These are phyloP conservation scores for Zygosaccharomyces pseudobailii DNA, from an alignment of 1,139 yeast genomes.

Conservation along the genomic window DNA sequence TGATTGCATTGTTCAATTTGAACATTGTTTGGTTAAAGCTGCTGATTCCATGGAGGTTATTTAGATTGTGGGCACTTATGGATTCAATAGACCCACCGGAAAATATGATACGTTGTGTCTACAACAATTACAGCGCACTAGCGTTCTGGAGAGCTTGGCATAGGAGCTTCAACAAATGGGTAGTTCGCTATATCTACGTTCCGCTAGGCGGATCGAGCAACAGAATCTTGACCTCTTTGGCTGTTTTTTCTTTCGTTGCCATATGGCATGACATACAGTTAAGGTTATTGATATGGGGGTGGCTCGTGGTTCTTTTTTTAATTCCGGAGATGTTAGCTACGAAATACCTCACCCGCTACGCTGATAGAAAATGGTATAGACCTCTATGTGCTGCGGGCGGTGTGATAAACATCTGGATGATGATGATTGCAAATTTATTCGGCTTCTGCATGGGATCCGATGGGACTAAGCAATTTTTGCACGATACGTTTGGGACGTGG, in stretches of 20 bases:
- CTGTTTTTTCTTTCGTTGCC: slow-evolving; percentile 96
- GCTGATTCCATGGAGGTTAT: slow-evolving; percentile 92
- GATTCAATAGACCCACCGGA: slow-evolving; percentile 97
- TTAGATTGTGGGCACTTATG: slow-evolving; percentile 83
- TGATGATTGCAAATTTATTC: slow-evolving; percentile 94
- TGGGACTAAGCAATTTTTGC: slow-evolving; percentile 64
- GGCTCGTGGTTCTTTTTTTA: slow-evolving; percentile 83
- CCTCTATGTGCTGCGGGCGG: slow-evolving; percentile 84
- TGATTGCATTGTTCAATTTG: slow-evolving; percentile 88
- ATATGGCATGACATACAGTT: slow-evolving; percentile 97
- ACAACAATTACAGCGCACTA: slow-evolving; percentile 84
- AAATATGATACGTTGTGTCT: slow-evolving; percentile 95
- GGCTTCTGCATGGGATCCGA: slow-evolving; percentile 93
- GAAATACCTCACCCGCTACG: slow-evolving; percentile 38
- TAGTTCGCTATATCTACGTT: slow-evolving; percentile 71
- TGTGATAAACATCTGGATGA: slow-evolving; percentile 88
- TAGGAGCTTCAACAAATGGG: slow-evolving; percentile 87
- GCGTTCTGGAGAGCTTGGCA: slow-evolving; percentile 99
- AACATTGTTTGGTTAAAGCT: slow-evolving; percentile 90
- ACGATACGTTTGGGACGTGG: slow-evolving; percentile 65
- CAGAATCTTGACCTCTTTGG: slow-evolving; percentile 66
- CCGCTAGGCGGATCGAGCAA: slow-evolving; percentile 81
- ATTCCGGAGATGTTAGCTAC: slow-evolving; percentile 83
- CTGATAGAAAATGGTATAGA: slow-evolving; percentile 63
- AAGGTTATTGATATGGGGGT: slow-evolving; percentile 86